A percentile compares a stretch with the other conserved stretches of the same genome.
phyloP scores from a whole-genome alignment of 2,329 filamentous ascomycete genomes.

The Tothia fuscella region DNA sequence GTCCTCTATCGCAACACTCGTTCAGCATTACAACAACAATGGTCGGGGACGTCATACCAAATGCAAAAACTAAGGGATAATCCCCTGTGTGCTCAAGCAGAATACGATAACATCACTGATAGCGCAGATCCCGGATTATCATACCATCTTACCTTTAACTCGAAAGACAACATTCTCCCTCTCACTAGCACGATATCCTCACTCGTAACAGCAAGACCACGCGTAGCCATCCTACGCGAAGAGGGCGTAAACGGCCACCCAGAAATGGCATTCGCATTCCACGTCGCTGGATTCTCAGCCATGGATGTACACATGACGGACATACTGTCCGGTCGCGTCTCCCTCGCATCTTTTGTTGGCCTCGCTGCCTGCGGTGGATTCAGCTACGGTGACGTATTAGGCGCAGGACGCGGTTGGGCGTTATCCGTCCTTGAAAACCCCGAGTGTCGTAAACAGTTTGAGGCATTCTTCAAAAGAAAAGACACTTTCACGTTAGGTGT shows the following conservation, averaged over 20 bases:
- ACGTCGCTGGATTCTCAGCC: constrained; percentile 77
- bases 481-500: constrained; percentile 91
- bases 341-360: constrained; percentile 71
- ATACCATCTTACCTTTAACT: constrained; percentile 72
- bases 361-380: constrained; percentile 94
- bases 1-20: constrained; percentile 59
- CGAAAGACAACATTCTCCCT: constrained; percentile 63
- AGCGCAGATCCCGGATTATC: constrained; percentile 68
- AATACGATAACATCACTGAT: constrained; percentile 65
- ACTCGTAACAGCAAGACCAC: constrained; percentile 51
- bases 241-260: constrained; percentile 91
- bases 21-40: constrained; percentile 68
- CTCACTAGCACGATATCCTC: constrained; percentile 50
- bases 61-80: constrained; percentile 91
- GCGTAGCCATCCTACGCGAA: constrained; percentile 86
- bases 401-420: constrained; percentile 94
- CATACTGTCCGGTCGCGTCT: constrained; percentile 64
- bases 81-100: constrained; percentile 70
- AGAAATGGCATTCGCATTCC: constrained; percentile 98
- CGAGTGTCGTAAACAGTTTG: constrained; percentile 63
- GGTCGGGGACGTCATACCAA: constrained; percentile 77
- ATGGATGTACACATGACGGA: constrained; percentile 97
- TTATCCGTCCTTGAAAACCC: constrained; percentile 82
- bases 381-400: constrained; percentile 84
- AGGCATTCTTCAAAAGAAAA: constrained; percentile 70